A percentile compares a stretch with the other conserved stretches of the same genome.
Conservation (phyloP, 306 rosid genomes). For the Fagus sylvatica region DNA sequence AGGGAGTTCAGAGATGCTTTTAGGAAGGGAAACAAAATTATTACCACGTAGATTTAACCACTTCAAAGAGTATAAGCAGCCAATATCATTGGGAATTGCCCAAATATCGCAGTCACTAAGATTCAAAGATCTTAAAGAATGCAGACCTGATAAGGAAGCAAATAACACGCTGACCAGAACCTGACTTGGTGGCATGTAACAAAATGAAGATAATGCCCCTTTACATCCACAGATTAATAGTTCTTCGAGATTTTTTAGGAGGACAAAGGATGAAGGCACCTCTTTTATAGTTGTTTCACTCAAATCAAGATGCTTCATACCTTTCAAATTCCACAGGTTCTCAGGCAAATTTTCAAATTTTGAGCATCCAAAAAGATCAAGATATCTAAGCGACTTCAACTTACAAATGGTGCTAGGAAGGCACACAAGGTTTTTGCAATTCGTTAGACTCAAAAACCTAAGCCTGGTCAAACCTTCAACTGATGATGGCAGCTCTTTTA, state of each 20-base stretch:
- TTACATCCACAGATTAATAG: not conserved
- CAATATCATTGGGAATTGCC: not conserved
- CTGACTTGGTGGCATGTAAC: too few relatives aligned
- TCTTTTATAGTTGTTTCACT: not conserved
- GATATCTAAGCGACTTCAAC: not conserved
- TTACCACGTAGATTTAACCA: not conserved
- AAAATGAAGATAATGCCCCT: not conserved
- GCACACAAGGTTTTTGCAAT: not conserved
- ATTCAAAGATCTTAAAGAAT: not conserved
- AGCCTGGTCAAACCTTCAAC: too few relatives aligned
- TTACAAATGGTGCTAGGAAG: not conserved
- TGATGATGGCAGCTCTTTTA: too few relatives aligned
- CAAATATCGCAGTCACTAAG: not conserved
- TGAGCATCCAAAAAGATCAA: not conserved
- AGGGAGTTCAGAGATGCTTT: not conserved
- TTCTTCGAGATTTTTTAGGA: not conserved
- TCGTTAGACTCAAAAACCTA: accelerated
- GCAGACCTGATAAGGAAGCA: not conserved
- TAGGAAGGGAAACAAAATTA: not conserved
- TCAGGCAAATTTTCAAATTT: not conserved
- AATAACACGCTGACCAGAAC: too few relatives aligned
- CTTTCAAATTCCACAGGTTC: not conserved
- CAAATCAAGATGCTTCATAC: not conserved
- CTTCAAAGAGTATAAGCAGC: not conserved
- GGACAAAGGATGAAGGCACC: not conserved